phyloP scores from a whole-genome alignment of 805 yeast genomes.

The Vanderwaltozyma tropicalis region DNA sequence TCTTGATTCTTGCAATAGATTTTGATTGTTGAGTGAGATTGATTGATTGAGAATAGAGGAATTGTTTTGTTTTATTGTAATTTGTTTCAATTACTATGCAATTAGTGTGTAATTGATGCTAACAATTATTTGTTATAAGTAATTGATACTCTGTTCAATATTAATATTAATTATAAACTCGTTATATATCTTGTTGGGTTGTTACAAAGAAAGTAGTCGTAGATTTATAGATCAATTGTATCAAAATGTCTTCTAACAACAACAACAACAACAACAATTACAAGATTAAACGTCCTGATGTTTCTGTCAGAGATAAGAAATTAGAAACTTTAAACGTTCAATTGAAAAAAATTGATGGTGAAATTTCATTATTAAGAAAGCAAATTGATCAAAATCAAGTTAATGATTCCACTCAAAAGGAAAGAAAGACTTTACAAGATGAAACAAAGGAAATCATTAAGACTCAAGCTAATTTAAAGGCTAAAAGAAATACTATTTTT shows the following conservation, averaged over 20 bases:
- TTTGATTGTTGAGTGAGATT: too few relatives aligned
- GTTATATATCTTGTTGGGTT: too few relatives aligned
- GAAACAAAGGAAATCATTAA: slow-evolving; percentile 37
- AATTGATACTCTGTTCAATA: too few relatives aligned
- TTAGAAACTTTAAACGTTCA: slow-evolving; percentile 46
- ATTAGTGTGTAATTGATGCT: too few relatives aligned
- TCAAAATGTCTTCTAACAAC: slow-evolving; percentile 6
- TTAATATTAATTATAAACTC: too few relatives aligned
- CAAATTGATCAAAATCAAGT: slow-evolving; percentile 42
- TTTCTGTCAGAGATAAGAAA: slow-evolving; percentile 48
- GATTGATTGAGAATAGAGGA: too few relatives aligned
- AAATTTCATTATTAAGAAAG: slow-evolving; percentile 40
- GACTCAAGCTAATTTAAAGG: slow-evolving; percentile 38
- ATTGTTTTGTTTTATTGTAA: too few relatives aligned
- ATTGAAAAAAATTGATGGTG: slow-evolving; percentile 51
- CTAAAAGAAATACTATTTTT: slow-evolving; percentile 35
- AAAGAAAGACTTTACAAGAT: slow-evolving; percentile 44
- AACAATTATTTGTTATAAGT: too few relatives aligned
- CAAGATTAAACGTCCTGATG: slow-evolving; percentile 62
- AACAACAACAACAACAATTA: slow-evolving; percentile 2
- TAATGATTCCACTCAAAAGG: slow-evolving; percentile 39
- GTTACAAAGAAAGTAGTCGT: too few relatives aligned
- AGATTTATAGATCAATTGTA: too few relatives aligned
- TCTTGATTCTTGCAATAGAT: too few relatives aligned
- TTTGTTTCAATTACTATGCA: too few relatives aligned